A percentile compares a stretch with the other conserved stretches of the same genome.
Conservation (phyloP, 2,329 filamentous ascomycete species). For the Aspergillus ibericus region DNA sequence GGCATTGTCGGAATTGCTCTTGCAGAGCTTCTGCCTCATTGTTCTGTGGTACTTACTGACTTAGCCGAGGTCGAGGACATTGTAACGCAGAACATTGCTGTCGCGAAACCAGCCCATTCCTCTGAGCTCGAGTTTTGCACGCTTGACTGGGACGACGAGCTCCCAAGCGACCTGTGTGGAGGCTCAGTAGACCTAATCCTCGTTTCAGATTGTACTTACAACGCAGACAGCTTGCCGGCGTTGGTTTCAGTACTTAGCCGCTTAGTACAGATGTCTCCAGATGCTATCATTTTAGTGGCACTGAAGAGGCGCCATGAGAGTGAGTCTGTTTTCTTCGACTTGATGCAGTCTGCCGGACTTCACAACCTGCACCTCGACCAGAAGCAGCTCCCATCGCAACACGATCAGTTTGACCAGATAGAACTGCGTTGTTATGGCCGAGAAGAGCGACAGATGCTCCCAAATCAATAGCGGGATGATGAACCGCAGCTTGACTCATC, state of each 20-base stretch:
- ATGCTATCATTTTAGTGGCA: conserved; percentile 57
- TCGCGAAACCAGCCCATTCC: conserved; percentile 43
- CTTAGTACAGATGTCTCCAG: conserved; percentile 51
- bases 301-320: conserved; percentile 68
- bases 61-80: conserved; percentile 64
- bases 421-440: conserved; percentile 40
- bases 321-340: conserved; percentile 65
- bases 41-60: conserved; percentile 63
- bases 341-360: conserved; percentile 51
- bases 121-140: conserved; percentile 51
- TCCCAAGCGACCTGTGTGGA: conserved; percentile 44
- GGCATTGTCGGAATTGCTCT: conserved; percentile 68
- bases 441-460: background rate
- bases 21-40: conserved; percentile 53
- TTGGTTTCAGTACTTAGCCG: conserved; percentile 59
- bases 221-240: conserved; percentile 64
- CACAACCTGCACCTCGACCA: conserved; percentile 29
- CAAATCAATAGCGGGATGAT: background rate
- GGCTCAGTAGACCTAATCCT: conserved; percentile 59
- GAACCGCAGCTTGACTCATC: background rate
- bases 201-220: conserved; percentile 73
- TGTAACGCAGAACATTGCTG: conserved; percentile 55
- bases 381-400: conserved; percentile 40
- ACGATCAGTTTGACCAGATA: conserved; percentile 37
- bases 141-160: conserved; percentile 63